Conservation (phyloP, 1,284 basidiomycete genomes). For the Abortiporus biennis region DNA sequence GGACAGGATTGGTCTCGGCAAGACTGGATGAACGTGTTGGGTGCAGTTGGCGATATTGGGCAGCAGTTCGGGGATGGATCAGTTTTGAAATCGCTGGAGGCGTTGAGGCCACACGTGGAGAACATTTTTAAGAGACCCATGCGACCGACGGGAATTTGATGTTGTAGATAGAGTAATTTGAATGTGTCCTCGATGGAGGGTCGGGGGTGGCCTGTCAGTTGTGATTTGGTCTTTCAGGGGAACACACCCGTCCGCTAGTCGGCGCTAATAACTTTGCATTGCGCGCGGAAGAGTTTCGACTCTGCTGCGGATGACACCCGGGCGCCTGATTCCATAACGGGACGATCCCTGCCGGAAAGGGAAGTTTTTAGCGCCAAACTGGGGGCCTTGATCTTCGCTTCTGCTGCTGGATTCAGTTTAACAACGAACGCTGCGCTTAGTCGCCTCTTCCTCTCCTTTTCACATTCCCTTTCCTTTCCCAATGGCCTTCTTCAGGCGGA, state of each 20-base stretch:
- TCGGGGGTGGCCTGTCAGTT: neutral
- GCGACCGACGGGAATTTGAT: conserved; percentile 43
- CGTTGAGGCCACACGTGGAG: conserved; percentile 41
- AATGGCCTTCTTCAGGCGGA: conserved; percentile 40
- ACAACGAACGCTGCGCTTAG: conserved; percentile 3
- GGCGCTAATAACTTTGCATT: no score
- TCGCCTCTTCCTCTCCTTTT: conserved; percentile 14
- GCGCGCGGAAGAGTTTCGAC: no score
- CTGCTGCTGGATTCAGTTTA: conserved; percentile 9
- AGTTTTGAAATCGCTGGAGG: conserved; percentile 41
- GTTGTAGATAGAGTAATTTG: no score
- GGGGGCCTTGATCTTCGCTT: no score
- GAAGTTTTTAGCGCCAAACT: no score
- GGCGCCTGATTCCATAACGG: no score
- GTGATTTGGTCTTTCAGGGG: neutral
- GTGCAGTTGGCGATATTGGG: conserved; percentile 41
- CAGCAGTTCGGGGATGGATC: conserved; percentile 43
- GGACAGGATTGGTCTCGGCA: conserved; percentile 66
- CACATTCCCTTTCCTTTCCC: conserved; percentile 10
- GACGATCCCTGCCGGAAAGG: no score
- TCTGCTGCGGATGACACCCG: no score
- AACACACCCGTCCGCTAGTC: no score
- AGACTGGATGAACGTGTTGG: conserved; percentile 54
- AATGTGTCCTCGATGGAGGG: neutral
- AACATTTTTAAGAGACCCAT: conserved; percentile 42